Conservation (phyloP, 106 monocot genomes). For the Phalaenopsis equestris region DNA sequence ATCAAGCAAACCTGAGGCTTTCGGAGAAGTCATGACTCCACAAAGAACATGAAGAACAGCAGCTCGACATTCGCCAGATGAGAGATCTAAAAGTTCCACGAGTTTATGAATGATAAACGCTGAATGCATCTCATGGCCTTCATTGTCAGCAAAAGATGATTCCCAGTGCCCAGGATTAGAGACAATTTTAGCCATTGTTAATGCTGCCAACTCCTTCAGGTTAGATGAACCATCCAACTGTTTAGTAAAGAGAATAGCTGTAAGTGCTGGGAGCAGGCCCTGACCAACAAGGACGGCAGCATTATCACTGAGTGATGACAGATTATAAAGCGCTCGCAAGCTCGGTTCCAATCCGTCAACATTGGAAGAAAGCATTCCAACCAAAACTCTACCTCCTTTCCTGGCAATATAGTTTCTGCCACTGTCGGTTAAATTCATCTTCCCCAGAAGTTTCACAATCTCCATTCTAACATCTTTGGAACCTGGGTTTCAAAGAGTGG, state of each 20-base stretch:
- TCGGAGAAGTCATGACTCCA: slow-evolving; percentile 37
- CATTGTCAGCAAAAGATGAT: slow-evolving; percentile 30
- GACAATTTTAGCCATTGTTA: slow-evolving; percentile 35
- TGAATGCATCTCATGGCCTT: slow-evolving; percentile 38
- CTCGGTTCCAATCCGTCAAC: slow-evolving; percentile 20
- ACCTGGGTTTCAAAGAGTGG: slow-evolving; percentile 15
- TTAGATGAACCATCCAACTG: slow-evolving; percentile 16
- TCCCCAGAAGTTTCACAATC: slow-evolving; percentile 30
- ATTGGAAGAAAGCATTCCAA: slow-evolving; percentile 34
- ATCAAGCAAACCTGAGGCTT: slow-evolving; percentile 30
- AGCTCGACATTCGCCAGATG: slow-evolving; percentile 21
- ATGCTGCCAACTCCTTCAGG: slow-evolving; percentile 30
- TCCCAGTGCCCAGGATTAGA: slow-evolving; percentile 48
- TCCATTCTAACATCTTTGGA: slow-evolving; percentile 24
- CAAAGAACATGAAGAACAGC: slow-evolving; percentile 31
- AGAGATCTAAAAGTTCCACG: slow-evolving; percentile 18
- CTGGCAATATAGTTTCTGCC: slow-evolving; percentile 32
- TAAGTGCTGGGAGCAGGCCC: slow-evolving; percentile 30
- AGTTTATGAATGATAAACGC: slow-evolving; percentile 30
- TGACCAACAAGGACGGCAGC: slow-evolving; percentile 30
- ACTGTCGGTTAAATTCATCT: slow-evolving; percentile 27
- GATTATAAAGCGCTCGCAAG: slow-evolving; percentile 31
- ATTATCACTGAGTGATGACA: slow-evolving; percentile 41
- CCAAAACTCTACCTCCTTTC: slow-evolving; percentile 30
- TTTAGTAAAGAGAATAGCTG: slow-evolving; percentile 22